Percentiles rank a stretch among this genome's conserved stretches.
Conservation (phyloP, 176 grass and related monocot species). For the Oryza brachyantha region DNA sequence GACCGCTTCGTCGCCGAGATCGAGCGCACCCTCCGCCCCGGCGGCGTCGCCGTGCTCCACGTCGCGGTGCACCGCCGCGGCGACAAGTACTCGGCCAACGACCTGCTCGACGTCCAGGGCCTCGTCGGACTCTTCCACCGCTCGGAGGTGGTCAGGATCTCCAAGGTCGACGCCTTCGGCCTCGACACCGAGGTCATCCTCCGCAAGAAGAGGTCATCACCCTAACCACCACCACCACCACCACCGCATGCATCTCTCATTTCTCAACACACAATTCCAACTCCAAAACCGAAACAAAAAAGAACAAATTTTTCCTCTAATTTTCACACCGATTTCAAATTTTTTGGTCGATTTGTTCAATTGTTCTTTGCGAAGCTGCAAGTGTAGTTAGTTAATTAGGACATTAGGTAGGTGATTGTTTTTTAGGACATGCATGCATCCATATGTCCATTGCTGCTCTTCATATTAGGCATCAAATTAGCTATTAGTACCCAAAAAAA, state of each 20-base stretch:
- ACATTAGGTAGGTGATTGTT: not conserved
- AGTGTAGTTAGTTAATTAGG: not conserved
- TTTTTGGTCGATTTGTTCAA: not conserved
- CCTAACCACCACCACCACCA: slow-evolving; percentile 10
- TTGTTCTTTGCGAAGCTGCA: not conserved
- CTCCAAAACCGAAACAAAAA: not conserved
- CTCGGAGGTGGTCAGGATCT: slow-evolving; percentile 50
- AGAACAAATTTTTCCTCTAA: not conserved
- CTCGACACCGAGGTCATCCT: slow-evolving; percentile 90
- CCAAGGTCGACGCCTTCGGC: slow-evolving; percentile 83
- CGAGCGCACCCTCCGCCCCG: slow-evolving; percentile 69
- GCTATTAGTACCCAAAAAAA: not conserved
- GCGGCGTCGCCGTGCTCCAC: slow-evolving; percentile 71
- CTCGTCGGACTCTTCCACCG: slow-evolving; percentile 51
- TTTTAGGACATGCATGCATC: not conserved
- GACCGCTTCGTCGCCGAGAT: slow-evolving; percentile 71
- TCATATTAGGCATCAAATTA: not conserved
- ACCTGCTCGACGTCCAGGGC: slow-evolving; percentile 56
- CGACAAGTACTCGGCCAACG: slow-evolving; percentile 93
- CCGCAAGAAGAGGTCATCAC: slow-evolving; percentile 47
- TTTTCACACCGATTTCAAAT: not conserved
- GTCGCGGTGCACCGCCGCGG: slow-evolving; percentile 72
- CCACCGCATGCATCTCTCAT: not conserved
- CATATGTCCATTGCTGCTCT: not conserved
- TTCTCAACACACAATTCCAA: slow-evolving; percentile 12